Conservation (phyloP, 306 rosid species). For the Senna tora region DNA sequence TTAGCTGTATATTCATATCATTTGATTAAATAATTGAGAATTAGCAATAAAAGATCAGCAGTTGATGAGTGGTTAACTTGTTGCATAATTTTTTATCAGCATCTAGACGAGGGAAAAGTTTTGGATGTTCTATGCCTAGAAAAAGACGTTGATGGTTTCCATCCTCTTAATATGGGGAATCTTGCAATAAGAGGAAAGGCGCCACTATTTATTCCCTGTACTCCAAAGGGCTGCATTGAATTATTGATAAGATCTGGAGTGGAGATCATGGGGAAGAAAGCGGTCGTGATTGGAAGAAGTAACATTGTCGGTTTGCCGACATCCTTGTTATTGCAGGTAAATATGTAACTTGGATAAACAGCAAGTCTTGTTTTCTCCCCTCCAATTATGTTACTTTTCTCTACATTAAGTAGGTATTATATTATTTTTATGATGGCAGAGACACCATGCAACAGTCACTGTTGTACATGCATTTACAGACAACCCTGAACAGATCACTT, state of each 20-base stretch:
- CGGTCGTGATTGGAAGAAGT: conserved; percentile 90
- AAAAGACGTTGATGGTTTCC: conserved; percentile 93
- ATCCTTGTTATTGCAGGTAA: conserved; percentile 87
- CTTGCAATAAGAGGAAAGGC: conserved; percentile 88
- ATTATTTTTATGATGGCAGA: conserved; percentile 52
- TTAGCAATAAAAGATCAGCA: conserved; percentile 41
- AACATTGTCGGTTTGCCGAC: conserved; percentile 88
- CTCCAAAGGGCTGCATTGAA: conserved; percentile 92
- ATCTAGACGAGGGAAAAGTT: conserved; percentile 70
- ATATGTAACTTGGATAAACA: background rate
- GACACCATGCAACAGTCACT: conserved; percentile 93
- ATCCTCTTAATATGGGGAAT: conserved; percentile 82
- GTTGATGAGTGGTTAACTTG: conserved; percentile 48
- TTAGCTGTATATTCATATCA: conserved; percentile 21
- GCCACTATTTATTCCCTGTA: conserved; percentile 89
- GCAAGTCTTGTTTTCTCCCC: conserved; percentile 3
- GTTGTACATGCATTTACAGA: conserved; percentile 73
- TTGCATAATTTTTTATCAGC: conserved; percentile 69
- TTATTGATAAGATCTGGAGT: conserved; percentile 83
- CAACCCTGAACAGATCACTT: conserved; percentile 67
- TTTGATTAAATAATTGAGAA: conserved; percentile 40
- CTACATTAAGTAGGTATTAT: conserved; percentile 18
- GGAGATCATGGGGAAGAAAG: conserved; percentile 75
- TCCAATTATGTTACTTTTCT: background rate
- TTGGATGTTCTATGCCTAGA: conserved; percentile 64